These are phyloP conservation scores for Lunularia cruciata DNA, from an alignment of 225 moss, liverwort and hornwort species.

Conservation along the genomic window DNA sequence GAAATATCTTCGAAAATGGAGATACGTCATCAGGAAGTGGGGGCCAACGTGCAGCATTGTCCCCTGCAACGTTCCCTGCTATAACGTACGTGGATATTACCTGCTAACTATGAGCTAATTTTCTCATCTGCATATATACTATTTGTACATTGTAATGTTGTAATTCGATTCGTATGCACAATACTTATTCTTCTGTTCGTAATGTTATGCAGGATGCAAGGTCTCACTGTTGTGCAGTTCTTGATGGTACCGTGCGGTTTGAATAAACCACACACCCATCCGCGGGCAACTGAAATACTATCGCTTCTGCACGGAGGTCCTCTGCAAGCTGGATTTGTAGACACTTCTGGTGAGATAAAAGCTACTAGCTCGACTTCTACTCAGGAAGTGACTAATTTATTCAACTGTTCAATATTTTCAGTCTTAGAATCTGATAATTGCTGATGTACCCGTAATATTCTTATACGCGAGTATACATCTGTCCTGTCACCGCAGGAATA, in stretches of 20 bases:
- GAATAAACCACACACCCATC: slow-evolving; percentile 41
- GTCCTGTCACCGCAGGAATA: not conserved
- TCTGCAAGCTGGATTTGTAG: slow-evolving; percentile 36
- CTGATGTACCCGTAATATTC: no score
- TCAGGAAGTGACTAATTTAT: no score
- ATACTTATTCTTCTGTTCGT: not conserved
- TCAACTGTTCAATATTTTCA: no score
- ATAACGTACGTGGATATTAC: slow-evolving; percentile 7
- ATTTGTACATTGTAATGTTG: no score
- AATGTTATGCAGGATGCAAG: slow-evolving; percentile 11
- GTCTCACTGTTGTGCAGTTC: slow-evolving; percentile 40
- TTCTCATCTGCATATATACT: no score
- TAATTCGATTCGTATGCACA: no score
- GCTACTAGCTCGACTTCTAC: not conserved
- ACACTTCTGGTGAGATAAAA: slow-evolving; percentile 28
- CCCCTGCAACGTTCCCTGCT: slow-evolving; percentile 14
- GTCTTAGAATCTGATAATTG: not conserved
- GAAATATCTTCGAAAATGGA: slow-evolving; percentile 16
- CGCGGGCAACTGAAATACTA: slow-evolving; percentile 40
- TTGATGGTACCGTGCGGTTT: slow-evolving; percentile 33
- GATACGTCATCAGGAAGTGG: not conserved
- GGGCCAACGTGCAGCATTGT: slow-evolving; percentile 16
- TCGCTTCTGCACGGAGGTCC: slow-evolving; percentile 37
- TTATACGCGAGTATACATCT: no score
- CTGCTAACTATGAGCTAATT: no score